phyloP scores from a whole-genome alignment of 148 eudicot species.

The Nepenthes mirabilis region DNA sequence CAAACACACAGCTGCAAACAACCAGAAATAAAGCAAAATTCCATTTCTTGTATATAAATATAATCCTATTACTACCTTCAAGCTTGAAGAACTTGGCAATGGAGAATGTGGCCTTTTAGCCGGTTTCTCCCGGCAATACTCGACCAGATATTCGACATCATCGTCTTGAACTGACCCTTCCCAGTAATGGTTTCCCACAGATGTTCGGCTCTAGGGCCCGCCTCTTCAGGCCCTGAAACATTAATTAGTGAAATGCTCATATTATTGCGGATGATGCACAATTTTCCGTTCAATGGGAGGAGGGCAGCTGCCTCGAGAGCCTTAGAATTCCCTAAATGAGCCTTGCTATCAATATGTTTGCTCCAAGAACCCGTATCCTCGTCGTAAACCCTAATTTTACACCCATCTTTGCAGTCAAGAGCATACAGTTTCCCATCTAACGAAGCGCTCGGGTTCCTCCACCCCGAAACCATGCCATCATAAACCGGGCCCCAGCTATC shows the following conservation, averaged over 20 bases:
- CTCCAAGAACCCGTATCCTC: slow-evolving; percentile 66
- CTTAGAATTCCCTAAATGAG: slow-evolving; percentile 74
- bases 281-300: slow-evolving; percentile 53
- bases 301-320: slow-evolving; percentile 80
- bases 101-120: slow-evolving; percentile 59
- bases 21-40: too few relatives aligned
- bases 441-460: slow-evolving; percentile 79
- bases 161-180: slow-evolving; percentile 57
- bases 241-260: slow-evolving; percentile 81
- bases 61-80: slow-evolving; percentile 13
- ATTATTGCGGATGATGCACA: slow-evolving; percentile 69
- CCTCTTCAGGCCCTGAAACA: slow-evolving; percentile 35
- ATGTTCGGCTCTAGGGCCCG: slow-evolving; percentile 27
- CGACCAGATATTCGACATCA: slow-evolving; percentile 63
- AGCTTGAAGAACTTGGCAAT: slow-evolving; percentile 84
- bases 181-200: slow-evolving; percentile 72
- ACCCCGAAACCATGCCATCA: slow-evolving; percentile 78
- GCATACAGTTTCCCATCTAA: slow-evolving; percentile 63
- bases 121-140: slow-evolving; percentile 62
- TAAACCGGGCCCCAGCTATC: slow-evolving; percentile 58
- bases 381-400: slow-evolving; percentile 72
- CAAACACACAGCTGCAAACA: too few relatives aligned
- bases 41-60: too few relatives aligned
- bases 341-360: slow-evolving; percentile 59
- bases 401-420: slow-evolving; percentile 84